phyloP scores from a whole-genome alignment of 2,329 filamentous ascomycete species.

The Aureobasidium sp. region DNA sequence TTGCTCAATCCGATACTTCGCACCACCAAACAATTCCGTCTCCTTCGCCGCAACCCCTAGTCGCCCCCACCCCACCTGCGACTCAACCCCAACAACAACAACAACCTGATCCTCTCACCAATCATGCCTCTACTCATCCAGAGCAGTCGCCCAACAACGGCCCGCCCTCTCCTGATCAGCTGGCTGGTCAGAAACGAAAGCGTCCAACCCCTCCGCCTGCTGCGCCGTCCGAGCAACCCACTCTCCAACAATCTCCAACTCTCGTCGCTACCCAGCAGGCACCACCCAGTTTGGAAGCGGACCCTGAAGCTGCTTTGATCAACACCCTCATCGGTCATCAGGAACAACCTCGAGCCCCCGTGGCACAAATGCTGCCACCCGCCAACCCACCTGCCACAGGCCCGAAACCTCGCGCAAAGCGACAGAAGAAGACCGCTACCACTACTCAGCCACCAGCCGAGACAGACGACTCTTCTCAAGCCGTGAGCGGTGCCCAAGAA shows the following conservation, averaged over 20 bases:
- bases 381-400: not conserved
- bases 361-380: slow-evolving; percentile 9
- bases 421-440: slow-evolving; percentile 7
- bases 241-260: not conserved
- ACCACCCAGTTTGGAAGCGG: not conserved
- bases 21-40: not conserved
- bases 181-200: slow-evolving; percentile 11
- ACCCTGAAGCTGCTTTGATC: slow-evolving; percentile 4
- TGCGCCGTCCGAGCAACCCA: not conserved
- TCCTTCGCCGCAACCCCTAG: not conserved
- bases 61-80: not conserved
- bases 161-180: not conserved
- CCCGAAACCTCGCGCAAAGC: slow-evolving; percentile 6
- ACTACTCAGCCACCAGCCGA: not conserved
- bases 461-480: not conserved
- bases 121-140: not conserved
- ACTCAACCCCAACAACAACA: not conserved
- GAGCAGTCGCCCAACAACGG: not conserved
- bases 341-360: not conserved
- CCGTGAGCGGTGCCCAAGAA: not conserved
- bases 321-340: not conserved
- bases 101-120: not conserved
- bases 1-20: not conserved
- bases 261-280: not conserved
- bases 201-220: not conserved